phyloP scores from a whole-genome alignment of 2,329 filamentous ascomycete genomes.

The Mollisiaceae sp. region DNA sequence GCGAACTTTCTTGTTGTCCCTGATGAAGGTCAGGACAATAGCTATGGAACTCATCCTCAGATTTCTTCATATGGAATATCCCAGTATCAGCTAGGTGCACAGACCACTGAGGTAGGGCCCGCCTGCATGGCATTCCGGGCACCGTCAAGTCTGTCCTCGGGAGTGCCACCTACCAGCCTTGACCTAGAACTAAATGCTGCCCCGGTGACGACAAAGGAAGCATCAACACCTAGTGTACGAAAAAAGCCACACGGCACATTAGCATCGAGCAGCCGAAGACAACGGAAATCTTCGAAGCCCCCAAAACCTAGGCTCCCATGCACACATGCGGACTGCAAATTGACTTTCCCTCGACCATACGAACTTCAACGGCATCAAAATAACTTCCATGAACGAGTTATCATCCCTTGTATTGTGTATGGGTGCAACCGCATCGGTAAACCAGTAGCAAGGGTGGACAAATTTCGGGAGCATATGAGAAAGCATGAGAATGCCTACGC shows the following conservation, averaged over 20 bases:
- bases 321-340: constrained; percentile 15
- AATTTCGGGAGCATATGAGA: constrained; percentile 25
- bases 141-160: background rate
- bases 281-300: background rate
- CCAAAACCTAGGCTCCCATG: constrained; percentile 21
- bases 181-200: background rate
- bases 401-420: constrained; percentile 19
- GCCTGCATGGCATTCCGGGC: background rate
- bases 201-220: background rate
- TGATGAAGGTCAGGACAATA: background rate
- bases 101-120: background rate
- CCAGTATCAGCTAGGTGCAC: background rate
- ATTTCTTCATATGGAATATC: background rate
- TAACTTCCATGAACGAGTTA: constrained; percentile 16
- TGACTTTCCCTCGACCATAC: constrained; percentile 23
- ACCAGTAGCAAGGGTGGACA: constrained; percentile 22
- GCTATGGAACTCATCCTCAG: background rate
- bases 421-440: constrained; percentile 23
- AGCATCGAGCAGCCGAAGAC: background rate
- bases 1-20: background rate
- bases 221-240: background rate
- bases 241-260: background rate
- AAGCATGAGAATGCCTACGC: constrained; percentile 16
- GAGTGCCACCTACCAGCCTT: background rate
- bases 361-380: constrained; percentile 23